These are phyloP conservation scores for Lepidium aucheri DNA, from an alignment of 345 rosid species.

Conservation along the genomic window DNA sequence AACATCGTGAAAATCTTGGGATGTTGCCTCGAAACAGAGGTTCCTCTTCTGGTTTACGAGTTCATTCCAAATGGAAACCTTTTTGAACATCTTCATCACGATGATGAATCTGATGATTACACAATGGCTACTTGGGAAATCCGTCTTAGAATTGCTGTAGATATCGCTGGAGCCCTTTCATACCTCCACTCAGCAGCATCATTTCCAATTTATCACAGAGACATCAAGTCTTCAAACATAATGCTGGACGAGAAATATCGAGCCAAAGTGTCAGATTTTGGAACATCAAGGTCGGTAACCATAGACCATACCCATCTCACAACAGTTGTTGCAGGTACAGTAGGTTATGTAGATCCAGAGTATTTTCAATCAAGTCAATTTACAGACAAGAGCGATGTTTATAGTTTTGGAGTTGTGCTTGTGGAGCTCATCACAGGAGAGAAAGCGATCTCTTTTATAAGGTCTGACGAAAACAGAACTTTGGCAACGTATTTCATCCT, in stretches of 20 bases:
- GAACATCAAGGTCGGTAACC: conserved; percentile 40
- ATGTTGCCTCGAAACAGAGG: conserved; percentile 39
- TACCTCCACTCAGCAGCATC: conserved; percentile 40
- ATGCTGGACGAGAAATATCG: conserved; percentile 32
- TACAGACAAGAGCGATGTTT: conserved; percentile 44
- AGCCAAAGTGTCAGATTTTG: conserved; percentile 43
- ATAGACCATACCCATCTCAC: conserved; percentile 30
- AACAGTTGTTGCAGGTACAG: conserved; percentile 19
- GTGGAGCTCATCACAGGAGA: conserved; percentile 49
- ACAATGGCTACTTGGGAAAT: conserved; percentile 26
- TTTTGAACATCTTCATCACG: conserved; percentile 31
- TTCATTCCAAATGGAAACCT: conserved; percentile 24
- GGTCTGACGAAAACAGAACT: conserved; percentile 6
- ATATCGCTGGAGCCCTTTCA: conserved; percentile 33
- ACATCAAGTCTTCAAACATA: conserved; percentile 38
- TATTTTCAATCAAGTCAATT: conserved; percentile 22
- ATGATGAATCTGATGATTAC: conserved; percentile 25
- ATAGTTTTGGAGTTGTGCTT: conserved; percentile 74
- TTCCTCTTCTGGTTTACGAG: conserved; percentile 42
- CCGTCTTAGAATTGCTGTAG: conserved; percentile 31
- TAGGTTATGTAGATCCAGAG: conserved; percentile 26
- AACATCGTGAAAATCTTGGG: conserved; percentile 38
- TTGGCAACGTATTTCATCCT: conserved; percentile 19
- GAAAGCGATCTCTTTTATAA: not conserved
- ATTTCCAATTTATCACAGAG: conserved; percentile 34